Conservation (phyloP, 2,329 filamentous ascomycete genomes). For the Septoria linicola region DNA sequence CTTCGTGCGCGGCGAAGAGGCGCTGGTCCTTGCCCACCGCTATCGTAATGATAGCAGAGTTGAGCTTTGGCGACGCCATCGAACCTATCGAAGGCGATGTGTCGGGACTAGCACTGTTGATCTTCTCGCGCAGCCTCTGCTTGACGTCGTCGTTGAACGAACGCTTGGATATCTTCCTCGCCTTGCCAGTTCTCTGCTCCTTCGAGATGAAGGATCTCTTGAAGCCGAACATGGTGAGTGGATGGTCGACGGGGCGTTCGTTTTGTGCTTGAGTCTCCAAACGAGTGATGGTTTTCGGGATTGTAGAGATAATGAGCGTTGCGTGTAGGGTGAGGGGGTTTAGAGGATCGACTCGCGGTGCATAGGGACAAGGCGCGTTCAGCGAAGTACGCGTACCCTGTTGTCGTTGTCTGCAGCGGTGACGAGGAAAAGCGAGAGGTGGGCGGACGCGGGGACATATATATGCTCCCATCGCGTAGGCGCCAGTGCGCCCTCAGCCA, state of each 20-base stretch:
- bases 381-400: constrained; percentile 29
- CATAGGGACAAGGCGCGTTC: constrained; percentile 53
- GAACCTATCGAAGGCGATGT: constrained; percentile 38
- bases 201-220: constrained; percentile 84
- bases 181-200: constrained; percentile 79
- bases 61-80: constrained; percentile 50
- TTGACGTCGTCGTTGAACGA: constrained; percentile 74
- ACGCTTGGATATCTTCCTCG: constrained; percentile 74
- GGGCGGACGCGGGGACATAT: constrained; percentile 11
- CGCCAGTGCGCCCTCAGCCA: not conserved
- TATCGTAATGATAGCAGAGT: constrained; percentile 79
- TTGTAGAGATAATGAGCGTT: constrained; percentile 43
- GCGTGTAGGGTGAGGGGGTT: constrained; percentile 26
- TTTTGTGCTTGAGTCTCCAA: constrained; percentile 31
- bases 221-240: constrained; percentile 64
- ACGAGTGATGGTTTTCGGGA: constrained; percentile 47
- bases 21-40: constrained; percentile 80
- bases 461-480: constrained; percentile 15
- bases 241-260: constrained; percentile 7
- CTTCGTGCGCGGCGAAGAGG: constrained; percentile 92
- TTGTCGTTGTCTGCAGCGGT: constrained; percentile 37
- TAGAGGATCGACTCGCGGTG: constrained; percentile 54
- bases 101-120: constrained; percentile 57
- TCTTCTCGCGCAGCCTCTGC: constrained; percentile 82
- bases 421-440: constrained; percentile 26